Evolutionary conservation across 2,329 filamentous ascomycete species (phyloP).

Genomic region (Stachybotrys chlorohalonatus): DNA sequence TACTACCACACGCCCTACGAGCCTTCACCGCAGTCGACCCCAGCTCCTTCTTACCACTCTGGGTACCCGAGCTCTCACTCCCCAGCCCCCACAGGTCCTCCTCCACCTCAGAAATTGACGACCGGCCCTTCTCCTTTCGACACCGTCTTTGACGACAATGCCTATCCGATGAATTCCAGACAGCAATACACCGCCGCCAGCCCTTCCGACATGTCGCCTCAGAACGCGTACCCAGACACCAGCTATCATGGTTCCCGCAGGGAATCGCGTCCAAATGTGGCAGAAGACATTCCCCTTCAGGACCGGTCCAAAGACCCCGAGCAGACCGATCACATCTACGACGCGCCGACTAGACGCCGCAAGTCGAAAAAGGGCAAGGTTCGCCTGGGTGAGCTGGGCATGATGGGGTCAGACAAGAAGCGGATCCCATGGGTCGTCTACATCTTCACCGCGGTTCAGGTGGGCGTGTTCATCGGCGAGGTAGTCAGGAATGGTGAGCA

Average conservation of each 20-base stretch:
- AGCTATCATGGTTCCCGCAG: constrained; percentile 44
- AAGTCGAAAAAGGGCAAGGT: constrained; percentile 35
- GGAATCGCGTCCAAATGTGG: constrained; percentile 25
- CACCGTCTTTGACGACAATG: constrained; percentile 58
- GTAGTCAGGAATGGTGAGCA: constrained; percentile 70
- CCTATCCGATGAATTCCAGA: constrained; percentile 47
- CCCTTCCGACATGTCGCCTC: constrained; percentile 28
- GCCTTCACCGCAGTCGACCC: constrained; percentile 29
- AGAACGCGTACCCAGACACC: constrained; percentile 41
- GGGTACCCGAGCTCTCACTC: constrained; percentile 11
- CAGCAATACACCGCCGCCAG: constrained; percentile 18
- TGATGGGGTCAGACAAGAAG: constrained; percentile 46
- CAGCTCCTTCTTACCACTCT: constrained; percentile 27
- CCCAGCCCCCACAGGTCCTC: constrained; percentile 11
- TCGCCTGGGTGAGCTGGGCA: constrained; percentile 49
- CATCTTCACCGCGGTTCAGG: constrained; percentile 64
- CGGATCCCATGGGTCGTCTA: constrained; percentile 75
- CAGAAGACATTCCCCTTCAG: constrained; percentile 50
- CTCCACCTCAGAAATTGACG: constrained; percentile 6
- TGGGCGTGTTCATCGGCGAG: constrained; percentile 82
- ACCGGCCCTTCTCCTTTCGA: constrained; percentile 45
- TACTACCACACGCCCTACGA: constrained; percentile 29
- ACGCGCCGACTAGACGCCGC: constrained; percentile 32
- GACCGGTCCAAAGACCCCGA: constrained; percentile 36
- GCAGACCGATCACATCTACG: constrained; percentile 52